A percentile compares a stretch with the other conserved stretches of the same genome.
phyloP scores from a whole-genome alignment of 2,329 filamentous ascomycete genomes.

The Tolypocladium tropicale region DNA sequence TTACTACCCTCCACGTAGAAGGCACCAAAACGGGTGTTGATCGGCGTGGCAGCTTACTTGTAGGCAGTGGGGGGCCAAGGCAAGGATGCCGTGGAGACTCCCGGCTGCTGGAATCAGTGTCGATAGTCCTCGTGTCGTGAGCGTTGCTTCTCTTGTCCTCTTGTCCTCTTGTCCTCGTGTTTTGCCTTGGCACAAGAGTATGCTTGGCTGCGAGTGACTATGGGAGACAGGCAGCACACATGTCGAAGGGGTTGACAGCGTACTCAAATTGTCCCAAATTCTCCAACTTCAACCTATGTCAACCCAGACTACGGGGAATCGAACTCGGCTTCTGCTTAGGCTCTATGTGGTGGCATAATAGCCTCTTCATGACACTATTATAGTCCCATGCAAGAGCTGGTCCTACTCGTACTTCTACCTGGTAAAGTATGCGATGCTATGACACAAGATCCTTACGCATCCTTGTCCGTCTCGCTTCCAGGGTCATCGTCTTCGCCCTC shows the following conservation, averaged over 20 bases:
- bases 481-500: conserved; percentile 62
- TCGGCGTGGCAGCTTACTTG: not conserved
- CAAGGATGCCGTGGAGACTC: not conserved
- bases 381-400: not conserved
- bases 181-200: too few species aligned
- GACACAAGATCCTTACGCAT: not conserved
- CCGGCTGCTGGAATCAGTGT: not conserved
- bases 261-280: too few species aligned
- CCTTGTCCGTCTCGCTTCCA: not conserved
- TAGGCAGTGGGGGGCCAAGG: not conserved
- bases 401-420: not conserved
- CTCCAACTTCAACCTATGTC: not conserved
- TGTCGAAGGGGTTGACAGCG: too few species aligned
- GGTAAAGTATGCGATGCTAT: not conserved
- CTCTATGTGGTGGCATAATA: too few species aligned
- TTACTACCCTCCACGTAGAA: not conserved
- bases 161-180: too few species aligned
- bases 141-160: not conserved
- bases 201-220: too few species aligned
- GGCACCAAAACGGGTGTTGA: not conserved
- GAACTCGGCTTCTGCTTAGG: too few species aligned
- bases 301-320: too few species aligned
- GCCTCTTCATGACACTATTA: not conserved
- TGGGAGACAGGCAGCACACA: too few species aligned
- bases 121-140: not conserved